phyloP scores from a whole-genome alignment of 2,329 filamentous ascomycete genomes.

The Aspergillus novoparasiticus region DNA sequence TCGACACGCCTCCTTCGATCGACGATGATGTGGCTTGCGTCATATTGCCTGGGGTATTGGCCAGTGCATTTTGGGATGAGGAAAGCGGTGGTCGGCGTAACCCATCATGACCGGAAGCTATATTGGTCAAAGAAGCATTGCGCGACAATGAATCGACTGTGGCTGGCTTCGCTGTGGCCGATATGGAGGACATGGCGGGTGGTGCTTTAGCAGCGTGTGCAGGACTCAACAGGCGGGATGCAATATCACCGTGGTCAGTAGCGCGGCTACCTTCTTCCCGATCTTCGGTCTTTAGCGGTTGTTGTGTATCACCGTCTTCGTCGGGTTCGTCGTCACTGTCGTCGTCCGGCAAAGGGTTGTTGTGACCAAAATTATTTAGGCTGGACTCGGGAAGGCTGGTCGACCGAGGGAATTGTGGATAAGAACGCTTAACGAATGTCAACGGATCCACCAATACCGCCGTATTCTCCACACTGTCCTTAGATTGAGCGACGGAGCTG shows the following conservation, averaged over 20 bases:
- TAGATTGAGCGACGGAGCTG: constrained; percentile 44
- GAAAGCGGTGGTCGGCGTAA: constrained; percentile 35
- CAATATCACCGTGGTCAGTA: constrained; percentile 40
- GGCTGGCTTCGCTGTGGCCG: constrained; percentile 45
- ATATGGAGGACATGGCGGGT: constrained; percentile 52
- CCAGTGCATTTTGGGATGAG: constrained; percentile 30
- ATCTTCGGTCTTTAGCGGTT: constrained; percentile 22
- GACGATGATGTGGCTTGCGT: constrained; percentile 48
- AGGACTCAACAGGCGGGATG: constrained; percentile 40
- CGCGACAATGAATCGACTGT: constrained; percentile 38
- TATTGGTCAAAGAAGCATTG: constrained; percentile 39
- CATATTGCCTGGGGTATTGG: constrained; percentile 32
- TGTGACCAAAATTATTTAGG: constrained; percentile 34
- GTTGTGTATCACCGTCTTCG: constrained; percentile 14
- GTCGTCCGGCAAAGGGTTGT: constrained; percentile 21
- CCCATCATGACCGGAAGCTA: constrained; percentile 36
- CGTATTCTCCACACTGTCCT: constrained; percentile 37
- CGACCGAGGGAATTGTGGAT: constrained; percentile 41
- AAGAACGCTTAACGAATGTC: constrained; percentile 44
- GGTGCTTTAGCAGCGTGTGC: constrained; percentile 48
- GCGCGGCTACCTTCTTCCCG: constrained; percentile 22
- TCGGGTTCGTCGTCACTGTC: constrained; percentile 26
- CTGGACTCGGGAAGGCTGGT: constrained; percentile 43
- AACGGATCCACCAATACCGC: constrained; percentile 42
- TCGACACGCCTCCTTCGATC: constrained; percentile 50